Evolutionary conservation across 2,329 filamentous ascomycete species (phyloP).

Genomic region (Rutstroemia sp.): DNA sequence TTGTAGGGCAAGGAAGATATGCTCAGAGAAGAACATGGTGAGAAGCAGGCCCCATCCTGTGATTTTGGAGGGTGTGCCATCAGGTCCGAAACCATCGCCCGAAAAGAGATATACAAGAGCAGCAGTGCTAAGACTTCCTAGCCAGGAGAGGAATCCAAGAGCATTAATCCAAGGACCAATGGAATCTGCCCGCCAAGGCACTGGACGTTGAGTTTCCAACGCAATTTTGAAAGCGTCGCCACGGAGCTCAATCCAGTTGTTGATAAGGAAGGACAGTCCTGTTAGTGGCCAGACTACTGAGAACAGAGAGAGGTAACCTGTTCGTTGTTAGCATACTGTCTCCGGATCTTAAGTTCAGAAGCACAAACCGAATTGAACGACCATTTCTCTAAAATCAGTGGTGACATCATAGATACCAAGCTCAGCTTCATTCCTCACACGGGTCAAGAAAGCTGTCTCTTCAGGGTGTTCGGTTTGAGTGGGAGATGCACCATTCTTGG

Average conservation of each 20-base stretch:
- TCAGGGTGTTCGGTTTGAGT: slow-evolving; percentile 57
- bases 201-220: slow-evolving; percentile 78
- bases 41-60: slow-evolving; percentile 75
- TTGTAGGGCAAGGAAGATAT: slow-evolving; percentile 77
- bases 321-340: slow-evolving; percentile 21
- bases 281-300: slow-evolving; percentile 95
- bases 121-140: slow-evolving; percentile 80
- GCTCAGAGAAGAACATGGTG: slow-evolving; percentile 78
- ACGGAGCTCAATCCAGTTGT: slow-evolving; percentile 93
- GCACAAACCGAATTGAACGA: slow-evolving; percentile 62
- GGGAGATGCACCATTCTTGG: slow-evolving; percentile 40
- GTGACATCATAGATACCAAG: slow-evolving; percentile 85
- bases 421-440: slow-evolving; percentile 76
- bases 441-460: slow-evolving; percentile 71
- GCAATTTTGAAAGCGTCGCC: slow-evolving; percentile 94
- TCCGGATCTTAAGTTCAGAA: not conserved
- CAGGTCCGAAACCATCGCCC: slow-evolving; percentile 55
- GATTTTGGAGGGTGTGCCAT: slow-evolving; percentile 62
- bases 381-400: slow-evolving; percentile 87
- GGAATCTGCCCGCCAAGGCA: slow-evolving; percentile 82
- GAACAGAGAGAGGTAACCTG: slow-evolving; percentile 84
- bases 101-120: slow-evolving; percentile 88
- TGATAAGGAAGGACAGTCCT: slow-evolving; percentile 78
- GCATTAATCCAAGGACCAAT: slow-evolving; percentile 90
- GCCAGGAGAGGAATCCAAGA: slow-evolving; percentile 85